Percentiles rank a stretch among this genome's conserved stretches.
These are phyloP conservation scores for Leccinum subspadiceum DNA, from an alignment of 1,284 basidiomycete genomes.

Conservation along the genomic window DNA sequence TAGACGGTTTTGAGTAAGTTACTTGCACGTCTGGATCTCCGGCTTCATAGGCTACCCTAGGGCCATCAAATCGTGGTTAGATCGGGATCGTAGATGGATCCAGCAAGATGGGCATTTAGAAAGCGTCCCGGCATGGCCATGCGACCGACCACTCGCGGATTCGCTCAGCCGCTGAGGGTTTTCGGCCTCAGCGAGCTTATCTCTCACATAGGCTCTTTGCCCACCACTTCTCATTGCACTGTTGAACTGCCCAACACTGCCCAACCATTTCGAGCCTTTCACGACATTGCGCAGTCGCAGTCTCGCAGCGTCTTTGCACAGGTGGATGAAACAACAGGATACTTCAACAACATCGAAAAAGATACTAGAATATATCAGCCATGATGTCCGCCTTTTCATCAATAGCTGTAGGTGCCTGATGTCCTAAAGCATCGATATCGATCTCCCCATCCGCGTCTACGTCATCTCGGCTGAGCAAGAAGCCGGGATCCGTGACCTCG, in stretches of 20 bases:
- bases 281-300: background rate
- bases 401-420: slow-evolving; percentile 46
- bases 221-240: background rate
- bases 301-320: background rate
- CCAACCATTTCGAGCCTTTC: background rate
- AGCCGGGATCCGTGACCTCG: slow-evolving; percentile 55
- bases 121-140: background rate
- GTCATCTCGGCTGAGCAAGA: slow-evolving; percentile 39
- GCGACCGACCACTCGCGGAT: background rate
- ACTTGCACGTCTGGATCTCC: background rate
- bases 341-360: background rate
- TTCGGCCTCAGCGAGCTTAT: slow-evolving; percentile 1
- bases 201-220: background rate
- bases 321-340: background rate
- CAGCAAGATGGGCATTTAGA: background rate
- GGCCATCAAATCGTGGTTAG: background rate
- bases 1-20: background rate
- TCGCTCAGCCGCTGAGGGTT: background rate
- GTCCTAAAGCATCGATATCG: slow-evolving; percentile 39
- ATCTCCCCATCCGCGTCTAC: slow-evolving; percentile 48
- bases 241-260: background rate
- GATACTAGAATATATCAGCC: slow-evolving; percentile 32
- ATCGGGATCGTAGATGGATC: background rate
- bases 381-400: slow-evolving; percentile 30
- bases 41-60: background rate